Conservation (phyloP, 306 rosid genomes). For the Quillaja saponaria region DNA sequence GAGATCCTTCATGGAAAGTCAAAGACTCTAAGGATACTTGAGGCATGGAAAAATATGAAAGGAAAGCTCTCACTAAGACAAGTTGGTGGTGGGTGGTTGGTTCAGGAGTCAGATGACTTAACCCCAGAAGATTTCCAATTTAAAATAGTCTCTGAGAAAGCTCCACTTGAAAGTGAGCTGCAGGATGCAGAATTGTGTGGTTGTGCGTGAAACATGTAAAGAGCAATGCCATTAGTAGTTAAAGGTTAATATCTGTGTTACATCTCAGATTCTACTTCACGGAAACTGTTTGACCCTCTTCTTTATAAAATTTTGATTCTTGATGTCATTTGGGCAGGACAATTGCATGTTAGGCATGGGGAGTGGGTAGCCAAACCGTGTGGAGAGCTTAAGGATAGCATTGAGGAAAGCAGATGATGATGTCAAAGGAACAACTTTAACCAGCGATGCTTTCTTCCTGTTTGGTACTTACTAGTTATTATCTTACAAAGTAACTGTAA, state of each 20-base stretch:
- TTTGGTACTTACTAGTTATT: conserved; percentile 59
- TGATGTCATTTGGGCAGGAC: conserved; percentile 49
- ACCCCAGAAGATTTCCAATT: conserved; percentile 70
- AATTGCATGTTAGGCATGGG: conserved; percentile 97
- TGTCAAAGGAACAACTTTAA: conserved; percentile 89
- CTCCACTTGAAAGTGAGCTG: conserved; percentile 65
- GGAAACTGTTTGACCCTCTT: background rate
- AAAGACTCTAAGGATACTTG: conserved; percentile 76
- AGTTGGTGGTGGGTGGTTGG: conserved; percentile 97
- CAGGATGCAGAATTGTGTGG: conserved; percentile 80
- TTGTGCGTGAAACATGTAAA: conserved; percentile 91
- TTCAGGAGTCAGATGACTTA: conserved; percentile 84
- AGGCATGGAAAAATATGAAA: conserved; percentile 64
- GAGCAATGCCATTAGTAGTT: conserved; percentile 94
- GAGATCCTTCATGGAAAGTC: conserved; percentile 86
- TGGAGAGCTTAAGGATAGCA: conserved; percentile 84
- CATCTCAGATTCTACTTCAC: conserved; percentile 1
- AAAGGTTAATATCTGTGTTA: conserved; percentile 47
- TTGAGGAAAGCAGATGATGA: conserved; percentile 86
- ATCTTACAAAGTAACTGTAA: background rate
- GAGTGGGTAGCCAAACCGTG: conserved; percentile 93
- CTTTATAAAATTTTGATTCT: conserved; percentile 13
- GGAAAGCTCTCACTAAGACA: conserved; percentile 94
- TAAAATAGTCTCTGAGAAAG: conserved; percentile 53
- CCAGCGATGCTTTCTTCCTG: conserved; percentile 97